Percentiles rank a stretch among this genome's conserved stretches.
phyloP scores from a whole-genome alignment of 2,329 filamentous ascomycete genomes.

The Arthrinium puccinioides region DNA sequence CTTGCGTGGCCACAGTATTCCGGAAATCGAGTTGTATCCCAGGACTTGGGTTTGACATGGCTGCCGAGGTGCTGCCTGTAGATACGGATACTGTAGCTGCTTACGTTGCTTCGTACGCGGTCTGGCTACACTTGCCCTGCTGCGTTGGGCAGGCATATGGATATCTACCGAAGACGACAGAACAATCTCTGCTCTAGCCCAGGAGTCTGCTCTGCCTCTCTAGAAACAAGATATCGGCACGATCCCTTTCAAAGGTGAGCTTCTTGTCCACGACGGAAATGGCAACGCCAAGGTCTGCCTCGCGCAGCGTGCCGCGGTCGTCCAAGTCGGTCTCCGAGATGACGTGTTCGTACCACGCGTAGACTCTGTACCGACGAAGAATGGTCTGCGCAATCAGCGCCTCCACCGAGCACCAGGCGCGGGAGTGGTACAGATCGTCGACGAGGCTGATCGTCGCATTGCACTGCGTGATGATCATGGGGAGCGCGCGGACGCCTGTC shows the following conservation, averaged over 20 bases:
- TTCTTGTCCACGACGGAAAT: slow-evolving; percentile 9
- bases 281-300: slow-evolving; percentile 5
- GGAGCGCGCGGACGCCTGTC: slow-evolving; percentile 24
- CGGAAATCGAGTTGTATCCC: too few relatives aligned
- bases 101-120: too few relatives aligned
- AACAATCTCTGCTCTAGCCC: too few relatives aligned
- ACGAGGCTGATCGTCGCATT: slow-evolving; percentile 30
- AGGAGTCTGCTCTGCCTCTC: slow-evolving; percentile 17
- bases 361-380: slow-evolving; percentile 20
- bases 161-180: too few relatives aligned
- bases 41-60: too few relatives aligned
- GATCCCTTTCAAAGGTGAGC: slow-evolving; percentile 15
- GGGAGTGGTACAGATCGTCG: slow-evolving; percentile 24
- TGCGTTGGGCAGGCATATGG: too few relatives aligned
- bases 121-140: too few relatives aligned
- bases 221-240: slow-evolving; percentile 16
- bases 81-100: too few relatives aligned
- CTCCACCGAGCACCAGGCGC: slow-evolving; percentile 32
- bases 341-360: slow-evolving; percentile 24
- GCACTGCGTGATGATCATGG: slow-evolving; percentile 30
- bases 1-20: too few relatives aligned
- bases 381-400: slow-evolving; percentile 24
- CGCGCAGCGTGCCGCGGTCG: slow-evolving; percentile 3
- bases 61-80: too few relatives aligned
- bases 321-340: too few relatives aligned